Conservation (phyloP, 1,284 basidiomycete genomes). For the Inonotus obliquus region DNA sequence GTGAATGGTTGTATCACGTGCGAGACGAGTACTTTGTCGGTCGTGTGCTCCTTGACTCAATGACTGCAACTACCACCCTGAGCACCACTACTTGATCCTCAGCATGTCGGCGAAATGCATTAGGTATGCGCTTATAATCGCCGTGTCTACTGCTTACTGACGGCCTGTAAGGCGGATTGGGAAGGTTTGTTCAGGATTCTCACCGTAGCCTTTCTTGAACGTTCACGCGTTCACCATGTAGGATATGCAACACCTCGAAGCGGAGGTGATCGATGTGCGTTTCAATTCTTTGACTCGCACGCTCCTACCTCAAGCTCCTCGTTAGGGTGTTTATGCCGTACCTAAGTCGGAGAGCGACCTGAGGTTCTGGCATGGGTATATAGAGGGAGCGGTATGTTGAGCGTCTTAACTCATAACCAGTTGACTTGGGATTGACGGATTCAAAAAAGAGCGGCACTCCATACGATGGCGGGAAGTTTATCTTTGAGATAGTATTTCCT, state of each 20-base stretch:
- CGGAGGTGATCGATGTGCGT: slow-evolving; percentile 57
- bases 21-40: background rate
- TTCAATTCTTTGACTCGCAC: background rate
- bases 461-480: slow-evolving; percentile 82
- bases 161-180: slow-evolving; percentile 53
- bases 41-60: background rate
- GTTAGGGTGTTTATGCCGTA: background rate
- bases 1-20: background rate
- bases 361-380: slow-evolving; percentile 72
- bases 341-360: slow-evolving; percentile 57
- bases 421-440: slow-evolving; percentile 6
- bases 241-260: slow-evolving; percentile 59
- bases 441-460: slow-evolving; percentile 63
- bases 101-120: background rate
- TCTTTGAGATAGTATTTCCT: slow-evolving; percentile 62
- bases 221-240: slow-evolving; percentile 25
- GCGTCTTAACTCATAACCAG: background rate
- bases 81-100: no score
- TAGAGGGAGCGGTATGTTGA: slow-evolving; percentile 68
- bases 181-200: slow-evolving; percentile 39
- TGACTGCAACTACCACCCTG: background rate
- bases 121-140: background rate
- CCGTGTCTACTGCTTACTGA: background rate
- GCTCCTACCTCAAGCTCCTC: background rate
- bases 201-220: background rate